phyloP scores from a whole-genome alignment of 2,329 filamentous ascomycete genomes.

The Nigrospora sphaerica region DNA sequence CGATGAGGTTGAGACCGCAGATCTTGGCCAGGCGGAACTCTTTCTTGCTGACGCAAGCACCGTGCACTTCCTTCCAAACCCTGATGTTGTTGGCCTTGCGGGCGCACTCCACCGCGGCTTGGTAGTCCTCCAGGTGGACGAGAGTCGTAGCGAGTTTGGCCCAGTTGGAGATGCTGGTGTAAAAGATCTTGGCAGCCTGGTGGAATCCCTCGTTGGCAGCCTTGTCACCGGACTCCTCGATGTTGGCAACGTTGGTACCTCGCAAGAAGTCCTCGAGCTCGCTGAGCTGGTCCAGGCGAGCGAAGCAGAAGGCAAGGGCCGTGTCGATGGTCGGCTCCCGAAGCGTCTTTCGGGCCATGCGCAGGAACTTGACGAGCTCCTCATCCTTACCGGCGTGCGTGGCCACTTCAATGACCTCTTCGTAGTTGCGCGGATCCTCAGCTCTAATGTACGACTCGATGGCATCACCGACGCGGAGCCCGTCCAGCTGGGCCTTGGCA shows the following conservation, averaged over 20 bases:
- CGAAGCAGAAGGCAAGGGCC: conserved; percentile 86
- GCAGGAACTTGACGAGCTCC: conserved; percentile 91
- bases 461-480: conserved; percentile 82
- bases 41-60: conserved; percentile 93
- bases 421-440: conserved; percentile 84
- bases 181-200: conserved; percentile 98
- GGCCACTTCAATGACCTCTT: conserved; percentile 92
- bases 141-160: conserved; percentile 96
- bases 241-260: conserved; percentile 86
- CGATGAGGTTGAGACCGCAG: conserved; percentile 94
- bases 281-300: conserved; percentile 80
- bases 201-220: conserved; percentile 91
- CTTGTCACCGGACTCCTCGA: conserved; percentile 97
- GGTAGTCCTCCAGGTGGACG: conserved; percentile 95
- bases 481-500: conserved; percentile 94
- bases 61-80: conserved; percentile 98
- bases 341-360: conserved; percentile 95
- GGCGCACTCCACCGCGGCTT: conserved; percentile 93
- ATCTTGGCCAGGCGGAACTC: conserved; percentile 98
- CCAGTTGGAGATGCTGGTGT: conserved; percentile 97
- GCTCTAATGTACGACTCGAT: conserved; percentile 98
- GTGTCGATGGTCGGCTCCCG: conserved; percentile 93
- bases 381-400: conserved; percentile 96
- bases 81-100: conserved; percentile 99
- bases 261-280: conserved; percentile 97